Evolutionary conservation across 345 rosid species (phyloP).

Genomic region (Kandelia obovata): DNA sequence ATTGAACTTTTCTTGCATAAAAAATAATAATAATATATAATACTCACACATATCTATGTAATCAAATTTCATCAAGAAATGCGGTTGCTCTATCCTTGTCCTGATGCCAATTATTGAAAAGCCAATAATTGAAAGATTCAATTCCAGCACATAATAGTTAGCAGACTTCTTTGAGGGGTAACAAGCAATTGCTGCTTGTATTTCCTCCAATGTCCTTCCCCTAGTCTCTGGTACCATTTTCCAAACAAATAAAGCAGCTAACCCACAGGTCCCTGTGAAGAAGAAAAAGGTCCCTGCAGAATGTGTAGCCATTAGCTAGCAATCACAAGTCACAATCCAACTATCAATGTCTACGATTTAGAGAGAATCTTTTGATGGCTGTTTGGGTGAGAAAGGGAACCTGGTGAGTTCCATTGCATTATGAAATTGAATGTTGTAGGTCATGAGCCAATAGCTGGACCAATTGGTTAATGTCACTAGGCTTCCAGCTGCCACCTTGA

Average conservation of each 20-base stretch:
- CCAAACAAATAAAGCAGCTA: constrained; percentile 50
- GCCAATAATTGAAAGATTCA: too few species aligned
- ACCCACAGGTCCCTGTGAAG: constrained; percentile 46
- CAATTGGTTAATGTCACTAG: constrained; percentile 72
- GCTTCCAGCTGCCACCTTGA: constrained; percentile 78
- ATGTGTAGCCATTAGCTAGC: background rate
- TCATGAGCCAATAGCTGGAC: constrained; percentile 67
- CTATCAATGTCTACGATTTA: too few species aligned
- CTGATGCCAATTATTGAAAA: too few species aligned
- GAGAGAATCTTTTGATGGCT: background rate
- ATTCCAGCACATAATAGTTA: too few species aligned
- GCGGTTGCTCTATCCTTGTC: too few species aligned
- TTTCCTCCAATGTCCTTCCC: constrained; percentile 68
- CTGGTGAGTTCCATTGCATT: constrained; percentile 47
- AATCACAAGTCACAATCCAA: background rate
- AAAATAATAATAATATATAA: too few species aligned
- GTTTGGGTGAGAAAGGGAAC: background rate
- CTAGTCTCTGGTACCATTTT: constrained; percentile 75
- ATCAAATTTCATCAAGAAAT: too few species aligned
- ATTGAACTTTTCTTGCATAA: too few species aligned
- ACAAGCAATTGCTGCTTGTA: constrained; percentile 44
- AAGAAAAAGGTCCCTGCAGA: constrained; percentile 61
- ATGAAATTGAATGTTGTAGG: constrained; percentile 61
- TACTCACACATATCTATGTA: too few species aligned
- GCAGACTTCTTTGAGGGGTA: background rate